Evolutionary conservation across 2,329 filamentous ascomycete species (phyloP), one percentile per base, ranked within the genome.

Genomic region (Cladobotryum protrusum): DNA sequence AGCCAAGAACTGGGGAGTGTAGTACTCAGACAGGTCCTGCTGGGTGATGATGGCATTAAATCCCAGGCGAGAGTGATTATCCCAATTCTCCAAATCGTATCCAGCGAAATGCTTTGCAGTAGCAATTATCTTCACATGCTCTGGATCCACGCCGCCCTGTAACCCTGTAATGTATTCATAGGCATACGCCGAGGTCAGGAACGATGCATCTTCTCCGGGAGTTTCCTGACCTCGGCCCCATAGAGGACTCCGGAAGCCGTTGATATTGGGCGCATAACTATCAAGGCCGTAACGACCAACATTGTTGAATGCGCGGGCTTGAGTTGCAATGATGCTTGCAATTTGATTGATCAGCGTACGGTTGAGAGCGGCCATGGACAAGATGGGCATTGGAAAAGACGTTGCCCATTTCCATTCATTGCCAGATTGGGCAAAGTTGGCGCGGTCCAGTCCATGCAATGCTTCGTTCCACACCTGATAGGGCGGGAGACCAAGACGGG

Each of bases 21-120:
- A 87, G 64, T 86, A 87, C 58, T 86, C 83, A 0, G 76, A 72
- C 2, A 87, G 66, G 53, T 87, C 83, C 56, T 86, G 83, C 37
- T 72, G 67, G 12, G 71, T 69, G 52, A 84, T 76, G 13, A 73
- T 67, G 9, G 81, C 75, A 59, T 84, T 70, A 51, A 80, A 83
- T 15, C 75, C 72, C 62, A 76, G 71, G 8, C 75, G 66, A 40
- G 52, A 47, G 14, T 47, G 44, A 19, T 43, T 51, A 34, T 50
- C 46, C 69, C 72, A 76, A 24, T 58, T 48, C 57, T 81, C 78
- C 2, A 79, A 61, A 57, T 82, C 78, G 56, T 82, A 81, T 0
- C 71, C 79, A 0, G 75, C 77, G 50, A 70, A 81, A 59, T 82
- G 79, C 58, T 82, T 82, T 64, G 76, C 79, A 0, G 78, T 81